phyloP scores from a whole-genome alignment of 2,329 filamentous ascomycete species.

The Didymella arachidicola region DNA sequence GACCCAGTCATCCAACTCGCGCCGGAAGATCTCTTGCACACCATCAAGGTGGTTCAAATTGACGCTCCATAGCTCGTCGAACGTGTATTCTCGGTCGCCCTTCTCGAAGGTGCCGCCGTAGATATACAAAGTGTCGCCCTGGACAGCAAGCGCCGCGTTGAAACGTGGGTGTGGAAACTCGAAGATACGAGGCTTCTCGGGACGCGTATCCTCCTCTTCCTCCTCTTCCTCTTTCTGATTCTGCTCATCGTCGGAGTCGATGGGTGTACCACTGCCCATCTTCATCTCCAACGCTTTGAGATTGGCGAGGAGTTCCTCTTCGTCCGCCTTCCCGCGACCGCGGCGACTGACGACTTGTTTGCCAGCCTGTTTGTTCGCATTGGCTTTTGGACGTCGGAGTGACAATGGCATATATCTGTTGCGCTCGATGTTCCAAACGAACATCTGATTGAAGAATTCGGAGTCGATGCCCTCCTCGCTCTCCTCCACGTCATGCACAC shows the following conservation, averaged over 20 bases:
- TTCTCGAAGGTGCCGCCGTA: slow-evolving; percentile 97
- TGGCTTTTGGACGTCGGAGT: slow-evolving; percentile 75
- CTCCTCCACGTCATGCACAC: slow-evolving; percentile 90
- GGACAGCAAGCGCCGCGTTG: slow-evolving; percentile 88
- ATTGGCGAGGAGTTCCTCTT: slow-evolving; percentile 88
- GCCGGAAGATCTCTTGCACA: slow-evolving; percentile 87
- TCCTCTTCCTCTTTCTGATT: slow-evolving; percentile 43
- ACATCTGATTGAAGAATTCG: slow-evolving; percentile 93
- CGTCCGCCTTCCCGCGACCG: slow-evolving; percentile 84
- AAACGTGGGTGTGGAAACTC: slow-evolving; percentile 91
- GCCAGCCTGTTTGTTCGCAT: slow-evolving; percentile 66
- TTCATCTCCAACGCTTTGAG: slow-evolving; percentile 85
- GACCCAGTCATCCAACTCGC: slow-evolving; percentile 87
- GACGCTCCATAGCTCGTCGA: slow-evolving; percentile 92
- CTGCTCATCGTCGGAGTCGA: slow-evolving; percentile 46
- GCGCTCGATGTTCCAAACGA: slow-evolving; percentile 92
- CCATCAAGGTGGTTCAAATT: slow-evolving; percentile 96
- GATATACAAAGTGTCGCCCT: slow-evolving; percentile 91
- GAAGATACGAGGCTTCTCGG: slow-evolving; percentile 68
- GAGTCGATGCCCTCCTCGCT: slow-evolving; percentile 95
- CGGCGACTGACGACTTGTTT: slow-evolving; percentile 53
- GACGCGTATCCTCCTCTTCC: slow-evolving; percentile 61
- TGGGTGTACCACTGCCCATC: slow-evolving; percentile 62
- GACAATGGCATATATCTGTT: slow-evolving; percentile 91
- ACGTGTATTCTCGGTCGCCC: slow-evolving; percentile 92